Conservation (phyloP, 2,329 filamentous ascomycete genomes). For the Fusarium sp. region DNA sequence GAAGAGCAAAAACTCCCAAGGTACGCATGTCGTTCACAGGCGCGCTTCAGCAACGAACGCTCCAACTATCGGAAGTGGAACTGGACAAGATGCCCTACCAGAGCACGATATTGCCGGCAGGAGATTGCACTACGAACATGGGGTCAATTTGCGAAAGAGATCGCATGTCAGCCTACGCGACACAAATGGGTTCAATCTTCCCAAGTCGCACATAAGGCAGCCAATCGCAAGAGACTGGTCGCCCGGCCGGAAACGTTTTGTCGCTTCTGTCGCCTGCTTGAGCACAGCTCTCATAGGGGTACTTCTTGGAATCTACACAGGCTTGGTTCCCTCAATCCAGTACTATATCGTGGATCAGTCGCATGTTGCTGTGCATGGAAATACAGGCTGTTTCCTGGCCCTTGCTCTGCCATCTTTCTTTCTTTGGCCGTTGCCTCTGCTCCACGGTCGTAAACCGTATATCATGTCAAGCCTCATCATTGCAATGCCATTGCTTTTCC, state of each 20-base stretch:
- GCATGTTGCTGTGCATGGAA: constrained; percentile 77
- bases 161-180: constrained; percentile 67
- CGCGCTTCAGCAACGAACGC: constrained; percentile 9
- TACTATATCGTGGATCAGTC: constrained; percentile 78
- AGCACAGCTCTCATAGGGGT: constrained; percentile 79
- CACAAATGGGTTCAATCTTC: constrained; percentile 63
- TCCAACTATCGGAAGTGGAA: constrained; percentile 22
- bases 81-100: constrained; percentile 43
- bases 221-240: constrained; percentile 81
- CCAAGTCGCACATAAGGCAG: constrained; percentile 67
- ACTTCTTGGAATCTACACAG: constrained; percentile 80
- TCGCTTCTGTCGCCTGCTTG: constrained; percentile 76
- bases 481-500: constrained; percentile 79
- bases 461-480: constrained; percentile 75
- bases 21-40: not conserved
- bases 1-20: not conserved
- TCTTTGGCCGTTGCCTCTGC: constrained; percentile 78
- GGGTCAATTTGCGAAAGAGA: constrained; percentile 61
- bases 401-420: constrained; percentile 77
- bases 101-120: constrained; percentile 44
- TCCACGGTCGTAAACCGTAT: constrained; percentile 83
- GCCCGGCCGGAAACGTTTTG: constrained; percentile 72
- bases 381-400: constrained; percentile 78
- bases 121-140: constrained; percentile 47
- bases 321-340: constrained; percentile 82